Evolutionary conservation across 1,284 basidiomycete genomes (phyloP).

Genomic region (Trichosporon asahii): DNA sequence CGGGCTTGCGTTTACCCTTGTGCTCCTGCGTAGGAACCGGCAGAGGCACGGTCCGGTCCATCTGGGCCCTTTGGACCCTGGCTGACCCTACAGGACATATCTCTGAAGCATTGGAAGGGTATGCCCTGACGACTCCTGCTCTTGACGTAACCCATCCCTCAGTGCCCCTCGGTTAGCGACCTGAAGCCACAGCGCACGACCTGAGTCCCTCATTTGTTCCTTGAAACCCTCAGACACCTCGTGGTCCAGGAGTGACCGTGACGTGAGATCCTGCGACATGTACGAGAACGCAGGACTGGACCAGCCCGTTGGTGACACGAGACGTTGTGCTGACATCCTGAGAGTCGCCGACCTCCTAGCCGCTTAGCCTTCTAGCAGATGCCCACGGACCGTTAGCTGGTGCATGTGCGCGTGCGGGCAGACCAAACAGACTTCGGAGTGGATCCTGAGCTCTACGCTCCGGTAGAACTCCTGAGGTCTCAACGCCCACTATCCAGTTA

Average conservation of each 20-base stretch:
- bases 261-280: constrained; percentile 1
- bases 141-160: constrained; percentile 1
- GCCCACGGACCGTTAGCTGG: background rate
- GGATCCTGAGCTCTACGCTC: background rate
- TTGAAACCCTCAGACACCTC: background rate
- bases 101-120: background rate
- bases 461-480: background rate
- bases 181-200: background rate
- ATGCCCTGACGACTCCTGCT: background rate
- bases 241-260: background rate
- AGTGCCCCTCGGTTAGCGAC: background rate
- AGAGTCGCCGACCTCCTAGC: background rate
- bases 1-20: background rate
- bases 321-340: background rate
- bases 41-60: constrained; percentile 8
- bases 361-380: background rate
- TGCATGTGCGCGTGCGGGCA: background rate
- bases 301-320: background rate
- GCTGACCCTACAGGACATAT: background rate
- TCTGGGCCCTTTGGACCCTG: background rate
- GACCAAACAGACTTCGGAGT: background rate
- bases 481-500: background rate
- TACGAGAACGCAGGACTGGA: background rate
- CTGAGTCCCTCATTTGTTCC: constrained; percentile 1
- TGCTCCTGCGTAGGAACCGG: constrained; percentile 7